Conservation (phyloP, 2,329 filamentous ascomycete species). For the Fusarium penzigii region DNA sequence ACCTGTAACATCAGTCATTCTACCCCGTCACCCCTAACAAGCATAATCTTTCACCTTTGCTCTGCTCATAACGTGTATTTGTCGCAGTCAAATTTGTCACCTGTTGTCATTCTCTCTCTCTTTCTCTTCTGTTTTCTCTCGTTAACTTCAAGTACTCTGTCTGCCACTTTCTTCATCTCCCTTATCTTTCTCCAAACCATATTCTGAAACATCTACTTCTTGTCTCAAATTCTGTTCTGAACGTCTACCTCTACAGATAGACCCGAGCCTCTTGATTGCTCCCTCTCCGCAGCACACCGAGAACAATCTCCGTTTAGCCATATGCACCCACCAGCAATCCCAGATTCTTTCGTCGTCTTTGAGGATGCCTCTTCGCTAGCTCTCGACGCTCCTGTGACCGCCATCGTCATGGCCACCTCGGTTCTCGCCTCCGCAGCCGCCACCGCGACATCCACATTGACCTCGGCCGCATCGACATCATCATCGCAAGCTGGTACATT, state of each 20-base stretch:
- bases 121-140: no score
- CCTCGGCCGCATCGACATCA: constrained; percentile 17
- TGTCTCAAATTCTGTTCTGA: no score
- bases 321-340: constrained; percentile 26
- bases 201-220: no score
- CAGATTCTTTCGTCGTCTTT: constrained; percentile 19
- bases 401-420: constrained; percentile 32
- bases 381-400: constrained; percentile 20
- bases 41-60: no score
- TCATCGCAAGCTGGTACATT: constrained; percentile 23
- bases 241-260: neutral
- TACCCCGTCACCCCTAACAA: no score
- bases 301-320: neutral
- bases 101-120: no score
- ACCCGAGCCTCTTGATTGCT: neutral
- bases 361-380: constrained; percentile 26
- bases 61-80: no score
- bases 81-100: no score
- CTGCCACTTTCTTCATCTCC: no score
- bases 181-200: no score
- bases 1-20: no score
- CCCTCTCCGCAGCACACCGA: neutral
- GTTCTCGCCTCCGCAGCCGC: constrained; percentile 31
- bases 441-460: constrained; percentile 26
- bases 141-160: no score